A percentile compares a stretch with the other conserved stretches of the same genome.
phyloP scores from a whole-genome alignment of 2,329 filamentous ascomycete genomes.

The Chaetomiaceae sp. region DNA sequence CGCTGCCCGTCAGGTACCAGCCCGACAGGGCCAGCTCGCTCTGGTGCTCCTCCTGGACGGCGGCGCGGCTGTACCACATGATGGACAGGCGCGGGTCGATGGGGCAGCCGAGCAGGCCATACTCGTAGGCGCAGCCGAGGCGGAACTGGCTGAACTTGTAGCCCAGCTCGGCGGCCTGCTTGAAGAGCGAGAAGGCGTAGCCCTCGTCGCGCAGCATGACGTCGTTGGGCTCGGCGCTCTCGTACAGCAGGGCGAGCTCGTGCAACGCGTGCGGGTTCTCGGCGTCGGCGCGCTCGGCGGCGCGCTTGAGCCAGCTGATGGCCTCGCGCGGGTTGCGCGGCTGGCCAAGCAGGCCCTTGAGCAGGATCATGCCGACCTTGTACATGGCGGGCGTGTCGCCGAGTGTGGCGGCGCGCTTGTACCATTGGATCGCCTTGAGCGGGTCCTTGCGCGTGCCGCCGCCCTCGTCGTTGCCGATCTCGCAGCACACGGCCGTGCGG shows the following conservation, averaged over 20 bases:
- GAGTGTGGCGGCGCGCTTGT: constrained; percentile 82
- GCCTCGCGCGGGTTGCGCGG: constrained; percentile 76
- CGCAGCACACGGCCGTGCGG: constrained; percentile 92
- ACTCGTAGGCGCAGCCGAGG: constrained; percentile 82
- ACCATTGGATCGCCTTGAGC: constrained; percentile 95
- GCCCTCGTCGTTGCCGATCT: constrained; percentile 89
- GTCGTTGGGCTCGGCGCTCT: constrained; percentile 60
- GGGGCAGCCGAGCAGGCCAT: constrained; percentile 73
- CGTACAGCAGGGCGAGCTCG: constrained; percentile 67
- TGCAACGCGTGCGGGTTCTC: constrained; percentile 95
- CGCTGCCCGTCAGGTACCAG: constrained; percentile 92
- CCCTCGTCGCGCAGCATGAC: constrained; percentile 72
- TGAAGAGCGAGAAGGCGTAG: constrained; percentile 77
- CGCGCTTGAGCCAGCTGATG: constrained; percentile 86
- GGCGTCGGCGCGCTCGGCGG: constrained; percentile 76
- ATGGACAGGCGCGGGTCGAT: constrained; percentile 83
- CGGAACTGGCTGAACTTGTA: constrained; percentile 95
- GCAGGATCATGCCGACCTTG: constrained; percentile 92
- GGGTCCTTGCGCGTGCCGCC: constrained; percentile 89
- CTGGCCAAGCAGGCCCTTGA: constrained; percentile 92
- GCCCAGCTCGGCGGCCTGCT: constrained; percentile 76
- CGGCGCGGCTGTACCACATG: constrained; percentile 88
- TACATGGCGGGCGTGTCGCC: constrained; percentile 96
- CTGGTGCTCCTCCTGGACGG: constrained; percentile 90
- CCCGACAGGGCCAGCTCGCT: constrained; percentile 76